Percentiles rank a stretch among this genome's conserved stretches.
These are phyloP conservation scores for Pyrenula aspistea DNA, from an alignment of 495 filamentous ascomycete genomes.

Conservation along the genomic window DNA sequence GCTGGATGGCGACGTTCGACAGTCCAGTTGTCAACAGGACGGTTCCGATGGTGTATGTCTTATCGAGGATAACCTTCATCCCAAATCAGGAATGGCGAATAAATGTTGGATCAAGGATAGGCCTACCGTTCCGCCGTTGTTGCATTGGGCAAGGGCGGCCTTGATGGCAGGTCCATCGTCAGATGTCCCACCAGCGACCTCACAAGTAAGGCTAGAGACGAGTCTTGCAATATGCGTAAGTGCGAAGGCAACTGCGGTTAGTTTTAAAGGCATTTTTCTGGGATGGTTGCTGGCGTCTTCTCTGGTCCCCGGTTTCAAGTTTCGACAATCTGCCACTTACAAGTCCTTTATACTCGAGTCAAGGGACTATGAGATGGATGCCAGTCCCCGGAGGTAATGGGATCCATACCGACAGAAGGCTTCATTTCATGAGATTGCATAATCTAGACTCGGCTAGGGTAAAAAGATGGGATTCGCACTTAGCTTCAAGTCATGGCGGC, in stretches of 20 bases:
- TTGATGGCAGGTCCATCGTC: slow-evolving; percentile 24
- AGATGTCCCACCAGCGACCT: not conserved
- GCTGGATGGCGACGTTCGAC: slow-evolving; percentile 45
- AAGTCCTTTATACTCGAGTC: not conserved
- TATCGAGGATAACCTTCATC: slow-evolving; percentile 46
- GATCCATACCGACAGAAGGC: not conserved
- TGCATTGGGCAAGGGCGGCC: slow-evolving; percentile 46
- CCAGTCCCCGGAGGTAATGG: not conserved
- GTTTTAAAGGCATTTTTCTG: not conserved
- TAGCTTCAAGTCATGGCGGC: too few relatives aligned
- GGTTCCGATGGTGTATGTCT: slow-evolving; percentile 48
- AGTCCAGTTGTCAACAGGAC: slow-evolving; percentile 54
- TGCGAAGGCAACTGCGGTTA: not conserved
- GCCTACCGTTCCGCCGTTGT: slow-evolving; percentile 38
- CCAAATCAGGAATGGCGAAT: not conserved
- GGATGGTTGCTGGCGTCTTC: not conserved
- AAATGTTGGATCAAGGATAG: not conserved
- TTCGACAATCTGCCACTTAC: not conserved
- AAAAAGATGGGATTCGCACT: not conserved
- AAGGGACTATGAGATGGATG: not conserved
- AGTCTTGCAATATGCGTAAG: not conserved
- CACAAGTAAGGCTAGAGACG: not conserved
- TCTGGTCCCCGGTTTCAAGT: not conserved
- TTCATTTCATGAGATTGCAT: not conserved
- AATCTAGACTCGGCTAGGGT: not conserved